Conservation (phyloP, 2,329 filamentous ascomycete species). For the Xylariaceae sp. region DNA sequence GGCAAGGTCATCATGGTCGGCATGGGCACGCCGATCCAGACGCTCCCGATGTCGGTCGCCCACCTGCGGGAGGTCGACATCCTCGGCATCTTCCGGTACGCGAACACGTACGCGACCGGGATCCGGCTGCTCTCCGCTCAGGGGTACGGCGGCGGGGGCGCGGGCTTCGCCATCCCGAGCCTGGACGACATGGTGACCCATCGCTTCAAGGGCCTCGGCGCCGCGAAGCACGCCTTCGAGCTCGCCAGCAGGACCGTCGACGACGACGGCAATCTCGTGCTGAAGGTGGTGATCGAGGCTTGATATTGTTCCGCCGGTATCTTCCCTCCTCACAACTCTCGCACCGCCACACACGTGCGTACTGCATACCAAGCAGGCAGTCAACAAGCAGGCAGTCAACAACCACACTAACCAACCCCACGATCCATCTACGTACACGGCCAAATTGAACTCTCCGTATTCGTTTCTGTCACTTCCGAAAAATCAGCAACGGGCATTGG, state of each 20-base stretch:
- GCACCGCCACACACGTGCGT: no score
- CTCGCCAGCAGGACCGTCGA: constrained; percentile 71
- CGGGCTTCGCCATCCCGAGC: constrained; percentile 56
- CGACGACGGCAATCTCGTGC: constrained; percentile 66
- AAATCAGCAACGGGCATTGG: constrained; percentile 4
- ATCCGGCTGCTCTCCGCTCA: constrained; percentile 61
- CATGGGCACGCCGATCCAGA: constrained; percentile 79
- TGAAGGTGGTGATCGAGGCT: constrained; percentile 70
- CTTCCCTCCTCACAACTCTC: neutral
- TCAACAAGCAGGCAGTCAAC: neutral
- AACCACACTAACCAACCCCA: neutral
- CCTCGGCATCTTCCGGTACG: constrained; percentile 75
- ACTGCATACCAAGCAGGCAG: neutral
- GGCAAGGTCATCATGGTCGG: constrained; percentile 77
- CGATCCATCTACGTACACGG: neutral
- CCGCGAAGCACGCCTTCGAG: constrained; percentile 67
- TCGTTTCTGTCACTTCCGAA: neutral
- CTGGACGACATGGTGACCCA: constrained; percentile 76
- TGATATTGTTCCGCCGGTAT: constrained; percentile 34
- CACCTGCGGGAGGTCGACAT: constrained; percentile 77
- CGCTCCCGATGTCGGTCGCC: constrained; percentile 71
- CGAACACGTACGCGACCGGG: constrained; percentile 74
- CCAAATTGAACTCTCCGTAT: neutral
- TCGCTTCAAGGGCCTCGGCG: constrained; percentile 65
- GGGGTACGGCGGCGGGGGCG: constrained; percentile 40